These are phyloP conservation scores for Penicillium pulvis DNA, from an alignment of 495 filamentous ascomycete genomes.

Conservation along the genomic window DNA sequence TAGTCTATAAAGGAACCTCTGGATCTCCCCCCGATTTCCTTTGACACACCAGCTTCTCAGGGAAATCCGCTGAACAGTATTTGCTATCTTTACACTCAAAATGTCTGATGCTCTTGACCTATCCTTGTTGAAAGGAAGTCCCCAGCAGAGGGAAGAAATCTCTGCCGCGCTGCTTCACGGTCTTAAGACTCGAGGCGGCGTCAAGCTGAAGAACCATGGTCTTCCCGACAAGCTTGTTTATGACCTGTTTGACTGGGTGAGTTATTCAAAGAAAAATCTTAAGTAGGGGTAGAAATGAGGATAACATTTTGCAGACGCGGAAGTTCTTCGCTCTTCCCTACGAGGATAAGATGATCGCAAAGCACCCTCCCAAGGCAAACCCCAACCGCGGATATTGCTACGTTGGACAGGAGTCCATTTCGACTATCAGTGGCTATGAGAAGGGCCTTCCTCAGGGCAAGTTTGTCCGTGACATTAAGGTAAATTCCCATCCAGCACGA, in stretches of 20 bases:
- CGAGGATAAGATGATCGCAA: constrained; percentile 51
- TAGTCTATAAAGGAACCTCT: not conserved
- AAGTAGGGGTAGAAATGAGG: not conserved
- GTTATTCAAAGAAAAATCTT: not conserved
- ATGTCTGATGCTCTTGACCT: constrained; percentile 26
- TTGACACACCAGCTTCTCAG: not conserved
- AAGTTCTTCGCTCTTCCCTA: constrained; percentile 44
- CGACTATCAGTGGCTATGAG: constrained; percentile 54
- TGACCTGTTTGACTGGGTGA: constrained; percentile 28
- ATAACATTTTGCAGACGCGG: constrained; percentile 10
- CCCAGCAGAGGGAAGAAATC: constrained; percentile 19
- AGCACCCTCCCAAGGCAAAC: constrained; percentile 53
- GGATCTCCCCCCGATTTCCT: not conserved
- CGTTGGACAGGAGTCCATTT: constrained; percentile 56
- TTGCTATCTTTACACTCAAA: not conserved
- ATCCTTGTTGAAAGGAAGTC: constrained; percentile 26
- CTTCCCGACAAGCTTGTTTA: constrained; percentile 26
- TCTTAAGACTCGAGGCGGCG: constrained; percentile 27
- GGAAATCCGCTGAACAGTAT: not conserved
- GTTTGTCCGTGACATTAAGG: constrained; percentile 31
- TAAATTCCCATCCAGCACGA: constrained; percentile 8
- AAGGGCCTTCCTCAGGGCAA: constrained; percentile 30
- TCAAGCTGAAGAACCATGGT: constrained; percentile 30
- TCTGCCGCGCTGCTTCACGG: constrained; percentile 19
- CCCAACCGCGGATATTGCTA: constrained; percentile 59